phyloP scores from a whole-genome alignment of 1,284 basidiomycete species.

The Ustilago tritici region DNA sequence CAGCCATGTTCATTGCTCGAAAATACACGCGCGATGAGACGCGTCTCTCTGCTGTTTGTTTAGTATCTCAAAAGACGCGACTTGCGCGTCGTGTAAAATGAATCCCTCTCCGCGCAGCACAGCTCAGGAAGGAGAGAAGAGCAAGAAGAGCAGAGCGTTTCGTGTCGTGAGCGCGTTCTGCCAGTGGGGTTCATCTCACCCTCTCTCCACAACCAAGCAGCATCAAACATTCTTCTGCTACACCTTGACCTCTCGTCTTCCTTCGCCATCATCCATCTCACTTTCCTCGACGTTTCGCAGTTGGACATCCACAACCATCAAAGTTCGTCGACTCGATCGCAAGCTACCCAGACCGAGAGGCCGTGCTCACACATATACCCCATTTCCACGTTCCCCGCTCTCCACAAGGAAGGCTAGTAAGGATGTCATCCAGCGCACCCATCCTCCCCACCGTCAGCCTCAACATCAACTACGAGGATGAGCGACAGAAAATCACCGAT shows the following conservation, averaged over 20 bases:
- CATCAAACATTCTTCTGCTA: too few relatives aligned
- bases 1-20: too few relatives aligned
- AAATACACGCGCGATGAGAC: background rate
- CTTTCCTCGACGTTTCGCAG: background rate
- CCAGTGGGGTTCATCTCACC: background rate
- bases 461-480: conserved; percentile 73
- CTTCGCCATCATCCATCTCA: background rate
- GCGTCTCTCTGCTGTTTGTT: conserved; percentile 2
- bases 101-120: conserved; percentile 1
- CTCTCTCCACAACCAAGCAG: background rate
- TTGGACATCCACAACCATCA: background rate
- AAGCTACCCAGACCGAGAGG: background rate
- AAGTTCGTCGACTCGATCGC: background rate
- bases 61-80: background rate
- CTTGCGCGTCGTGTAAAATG: conserved; percentile 38
- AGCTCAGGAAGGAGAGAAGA: background rate
- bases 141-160: background rate
- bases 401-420: background rate
- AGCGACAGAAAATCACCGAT: conserved; percentile 67
- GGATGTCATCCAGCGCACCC: conserved; percentile 44
- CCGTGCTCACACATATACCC: conserved; percentile 9
- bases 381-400: background rate
- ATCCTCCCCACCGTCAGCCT: conserved; percentile 73
- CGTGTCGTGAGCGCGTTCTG: conserved; percentile 6
- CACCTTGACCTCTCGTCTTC: background rate